Evolutionary conservation across 2,329 filamentous ascomycete species (phyloP).

Genomic region (Calonectria pseudoturangicola): DNA sequence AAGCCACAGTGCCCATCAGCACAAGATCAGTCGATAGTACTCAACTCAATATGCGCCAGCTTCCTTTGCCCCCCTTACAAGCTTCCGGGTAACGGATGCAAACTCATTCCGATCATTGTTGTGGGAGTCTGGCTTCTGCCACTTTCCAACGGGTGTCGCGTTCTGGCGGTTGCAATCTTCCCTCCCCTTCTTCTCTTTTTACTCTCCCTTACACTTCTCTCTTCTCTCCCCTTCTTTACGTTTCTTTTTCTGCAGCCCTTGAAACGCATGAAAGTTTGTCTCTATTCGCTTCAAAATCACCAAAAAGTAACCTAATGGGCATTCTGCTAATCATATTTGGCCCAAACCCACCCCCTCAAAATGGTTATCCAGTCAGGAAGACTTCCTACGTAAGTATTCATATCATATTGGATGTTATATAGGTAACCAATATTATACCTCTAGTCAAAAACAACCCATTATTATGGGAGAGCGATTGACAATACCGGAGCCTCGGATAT

Average conservation of each 20-base stretch:
- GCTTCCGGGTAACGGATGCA: slow-evolving; percentile 7
- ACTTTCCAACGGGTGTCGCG: slow-evolving; percentile 12
- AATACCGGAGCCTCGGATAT: background rate
- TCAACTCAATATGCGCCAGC: slow-evolving; percentile 22
- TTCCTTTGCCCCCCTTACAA: background rate
- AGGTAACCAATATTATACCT: background rate
- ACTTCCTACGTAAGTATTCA: background rate
- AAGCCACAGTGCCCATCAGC: background rate
- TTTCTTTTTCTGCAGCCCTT: background rate
- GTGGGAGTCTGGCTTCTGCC: slow-evolving; percentile 17
- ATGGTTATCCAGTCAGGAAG: background rate
- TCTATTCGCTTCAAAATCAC: background rate
- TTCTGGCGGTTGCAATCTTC: background rate
- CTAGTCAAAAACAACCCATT: background rate
- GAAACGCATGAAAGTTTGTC: background rate
- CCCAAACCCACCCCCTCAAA: background rate
- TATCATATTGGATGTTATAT: background rate
- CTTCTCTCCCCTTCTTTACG: background rate
- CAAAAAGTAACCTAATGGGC: slow-evolving; percentile 2
- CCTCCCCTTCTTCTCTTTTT: background rate
- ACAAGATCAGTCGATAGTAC: background rate
- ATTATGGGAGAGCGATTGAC: slow-evolving; percentile 12
- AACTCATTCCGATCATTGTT: slow-evolving; percentile 10
- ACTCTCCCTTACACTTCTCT: background rate
- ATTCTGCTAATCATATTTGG: background rate